Percentiles rank a stretch among this genome's conserved stretches.
These are phyloP conservation scores for Euphrasia confusa DNA, from an alignment of 257 asterid species.

Conservation along the genomic window DNA sequence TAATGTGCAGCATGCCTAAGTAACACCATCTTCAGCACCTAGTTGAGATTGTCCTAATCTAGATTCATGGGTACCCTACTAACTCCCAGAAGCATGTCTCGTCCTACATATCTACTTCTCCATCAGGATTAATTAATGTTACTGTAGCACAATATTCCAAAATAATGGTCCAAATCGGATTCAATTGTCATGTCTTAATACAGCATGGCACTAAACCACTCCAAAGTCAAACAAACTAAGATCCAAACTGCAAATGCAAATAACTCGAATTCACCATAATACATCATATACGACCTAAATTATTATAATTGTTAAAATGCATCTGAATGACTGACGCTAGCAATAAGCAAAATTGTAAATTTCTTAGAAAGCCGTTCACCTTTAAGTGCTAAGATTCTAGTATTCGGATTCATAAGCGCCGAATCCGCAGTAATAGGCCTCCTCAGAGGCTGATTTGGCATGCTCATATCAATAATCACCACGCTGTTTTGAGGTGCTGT, in stretches of 20 bases:
- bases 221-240: slow-evolving; percentile 3
- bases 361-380: slow-evolving; percentile 35
- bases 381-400: slow-evolving; percentile 83
- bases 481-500: slow-evolving; percentile 95
- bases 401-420: slow-evolving; percentile 94
- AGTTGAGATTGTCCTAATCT: neutral
- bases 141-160: neutral
- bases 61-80: slow-evolving; percentile 11
- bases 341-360: slow-evolving; percentile 1
- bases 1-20: slow-evolving; percentile 15
- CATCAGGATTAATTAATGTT: neutral
- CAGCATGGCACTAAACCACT: neutral
- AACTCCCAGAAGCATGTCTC: neutral
- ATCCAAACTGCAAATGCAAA: neutral
- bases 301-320: neutral
- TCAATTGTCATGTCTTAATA: neutral
- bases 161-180: too few species aligned
- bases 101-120: slow-evolving; percentile 15
- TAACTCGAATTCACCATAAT: neutral
- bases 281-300: slow-evolving; percentile 3
- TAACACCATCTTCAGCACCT: slow-evolving; percentile 4
- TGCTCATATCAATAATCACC: slow-evolving; percentile 90
- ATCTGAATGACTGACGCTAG: neutral
- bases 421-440: slow-evolving; percentile 99
- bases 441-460: slow-evolving; percentile 97